Evolutionary conservation across 2,329 filamentous ascomycete genomes (phyloP), one percentile per base, ranked within the genome.

Genomic region (Didymella glomerata): DNA sequence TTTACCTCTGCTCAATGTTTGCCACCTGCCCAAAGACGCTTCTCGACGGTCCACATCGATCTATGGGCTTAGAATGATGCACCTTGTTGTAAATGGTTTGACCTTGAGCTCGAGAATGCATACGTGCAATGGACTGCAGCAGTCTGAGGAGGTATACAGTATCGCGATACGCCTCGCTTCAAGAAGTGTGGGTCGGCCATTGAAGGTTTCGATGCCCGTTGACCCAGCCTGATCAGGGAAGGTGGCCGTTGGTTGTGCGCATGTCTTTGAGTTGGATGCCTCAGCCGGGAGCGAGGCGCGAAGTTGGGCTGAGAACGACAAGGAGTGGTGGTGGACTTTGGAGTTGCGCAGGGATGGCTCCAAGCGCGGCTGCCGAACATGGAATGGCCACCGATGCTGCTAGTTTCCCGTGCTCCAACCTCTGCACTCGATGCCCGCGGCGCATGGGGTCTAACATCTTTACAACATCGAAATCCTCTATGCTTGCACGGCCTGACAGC

Each of bases 401-500:
- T 63, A 54, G 57, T 44, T 64, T 67, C 64, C 60, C 64, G 68
- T 63, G 60, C 66, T 64, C 64, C 64, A 60, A 73, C 70, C 69
- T 76, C 66, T 65, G 60, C 56, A 49, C 42, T 46, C 50, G 54
- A 48, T 47, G 40, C 50, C 34, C 47, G 42, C 34, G 67, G 59
- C 65, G 60, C 64, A 64, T 64, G 66, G 66, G 65, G 57, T 60
- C 61, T 64, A 67, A 68, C 70, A 66, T 64, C 69, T 60, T 63
- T 68, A 63, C 66, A 68, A 73, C 59, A 76, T 70, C 65, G 60
- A 64, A 74, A 64, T 60, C 49, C 48, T 63, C 63, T 62, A 70
- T 73, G 67, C 60, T 64, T 69, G 60, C 56, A 55, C 48, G 48
- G 60, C 49, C 53, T 48, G 36, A 58, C 40, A 41, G 47, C 60